Evolutionary conservation across 2,329 filamentous ascomycete genomes (phyloP), one percentile per base, ranked within the genome.

Genomic region (Claviceps africana): DNA sequence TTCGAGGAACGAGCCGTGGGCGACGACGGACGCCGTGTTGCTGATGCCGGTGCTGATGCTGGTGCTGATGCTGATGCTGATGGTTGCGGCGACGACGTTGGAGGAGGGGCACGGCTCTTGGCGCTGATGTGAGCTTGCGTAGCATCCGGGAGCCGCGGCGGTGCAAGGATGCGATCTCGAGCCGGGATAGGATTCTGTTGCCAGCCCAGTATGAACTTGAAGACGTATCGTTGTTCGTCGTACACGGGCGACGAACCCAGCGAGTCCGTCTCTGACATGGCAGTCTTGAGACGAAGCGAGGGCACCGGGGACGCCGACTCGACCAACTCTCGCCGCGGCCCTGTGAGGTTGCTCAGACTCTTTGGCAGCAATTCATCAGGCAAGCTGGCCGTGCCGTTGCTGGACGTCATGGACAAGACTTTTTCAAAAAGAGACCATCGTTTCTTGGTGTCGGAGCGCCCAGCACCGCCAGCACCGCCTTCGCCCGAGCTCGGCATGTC

Each of bases 171-270:
- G 3, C 81, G 78, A 42, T 83, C 78, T 3, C 76, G 77, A 0
- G 72, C 70, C 50, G 77, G 72, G 56, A 77, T 72, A 21, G 73
- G 65, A 25, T 77, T 77, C 48, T 75, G 68, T 42, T 81, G 74
- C 74, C 79, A 84, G 54, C 85, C 82, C 2, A 89, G 74, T 10
- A 83, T 80, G 61, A 90, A 90, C 56, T 83, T 86, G 72, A 90
- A 90, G 54, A 80, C 75, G 60, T 79, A 88, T 56, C 75, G 71
- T 63, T 75, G 68, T 62, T 77, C 68, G 57, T 79, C 75, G 54
- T 68, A 77, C 6, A 75, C 68, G 0, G 78, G 78, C 1, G 75
- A 71, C 9, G 77, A 80, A 15, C 72, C 73, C n/a, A 72, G 70
- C 17, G 77, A 79, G 30, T 76, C 77, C 15, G 68, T 68, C 51